Evolutionary conservation across 805 yeast species (phyloP), one percentile per base, ranked within the genome.

Genomic region (Debaryomyces hansenii): DNA sequence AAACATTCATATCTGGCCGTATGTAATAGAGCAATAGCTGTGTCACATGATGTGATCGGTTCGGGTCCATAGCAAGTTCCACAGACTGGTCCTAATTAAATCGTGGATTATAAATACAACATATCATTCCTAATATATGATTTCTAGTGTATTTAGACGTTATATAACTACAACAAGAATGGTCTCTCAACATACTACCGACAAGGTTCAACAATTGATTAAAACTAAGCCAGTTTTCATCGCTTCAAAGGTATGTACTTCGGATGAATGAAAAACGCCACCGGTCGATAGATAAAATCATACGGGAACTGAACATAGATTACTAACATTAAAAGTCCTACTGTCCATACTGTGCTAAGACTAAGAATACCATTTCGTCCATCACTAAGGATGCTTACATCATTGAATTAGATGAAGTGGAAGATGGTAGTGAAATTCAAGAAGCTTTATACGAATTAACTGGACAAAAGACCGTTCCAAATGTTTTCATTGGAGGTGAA

Each of bases 401-500:
- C 29, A 49, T 82, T 29, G 85, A 82, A 60, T 73, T 82, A 53
- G 84, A 82, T 55, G 62, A 57, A 48, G 55, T 72, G 48, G 77
- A 69, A n/a, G 91, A 90, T 50, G 97, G 97, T 47, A 69, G 72
- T 40, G 91, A 84, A 28, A 80, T 90, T 56, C 97, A 91, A 72
- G 84, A 73, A 41, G 95, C 95, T 54, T 76, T 92, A 50, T 66
- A 64, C 44, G 82, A 85, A 63, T 67, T 90, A 49, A 87, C 96
- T 34, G 94, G 96, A 49, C 98, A 92, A 77, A 79, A 83, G 56
- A 90, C 97, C 34, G 98, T 92, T 51, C 99, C 99, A 52, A 90
- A 87, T 66, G 79, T 92, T 57, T 92, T 86, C 73, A 90, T 92
- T 65, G 83, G 77, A 40, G 97, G 96, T 50, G 79, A 91, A 70